Percentiles rank a stretch among this genome's conserved stretches.
phyloP scores from a whole-genome alignment of 345 rosid species.

The Populus davidiana region DNA sequence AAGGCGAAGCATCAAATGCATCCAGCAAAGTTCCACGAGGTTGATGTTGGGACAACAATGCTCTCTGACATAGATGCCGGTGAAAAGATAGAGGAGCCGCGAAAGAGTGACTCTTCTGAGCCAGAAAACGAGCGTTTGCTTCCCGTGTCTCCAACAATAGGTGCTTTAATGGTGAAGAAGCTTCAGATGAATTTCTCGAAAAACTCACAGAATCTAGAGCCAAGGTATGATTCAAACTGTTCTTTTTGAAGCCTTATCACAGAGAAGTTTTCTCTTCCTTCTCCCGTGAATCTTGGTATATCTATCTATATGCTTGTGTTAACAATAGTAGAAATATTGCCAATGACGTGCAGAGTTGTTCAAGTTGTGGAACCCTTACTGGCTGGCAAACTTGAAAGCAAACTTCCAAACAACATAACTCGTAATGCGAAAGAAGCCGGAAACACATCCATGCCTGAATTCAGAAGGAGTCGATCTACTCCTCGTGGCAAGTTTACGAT shows the following conservation, averaged over 20 bases:
- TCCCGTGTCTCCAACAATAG: constrained; percentile 36
- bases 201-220: constrained; percentile 53
- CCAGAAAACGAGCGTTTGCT: constrained; percentile 57
- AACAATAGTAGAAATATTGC: background rate
- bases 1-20: constrained; percentile 59
- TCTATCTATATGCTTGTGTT: background rate
- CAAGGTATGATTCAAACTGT: constrained; percentile 41
- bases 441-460: constrained; percentile 44
- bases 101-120: constrained; percentile 66
- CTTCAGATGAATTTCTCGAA: constrained; percentile 45
- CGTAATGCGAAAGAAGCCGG: constrained; percentile 47
- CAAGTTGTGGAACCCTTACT: constrained; percentile 43
- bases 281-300: background rate
- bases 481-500: constrained; percentile 59
- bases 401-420: constrained; percentile 30
- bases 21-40: constrained; percentile 47
- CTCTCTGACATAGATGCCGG: constrained; percentile 41
- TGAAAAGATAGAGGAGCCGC: constrained; percentile 56
- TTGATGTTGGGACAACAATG: constrained; percentile 45
- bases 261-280: background rate
- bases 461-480: constrained; percentile 70
- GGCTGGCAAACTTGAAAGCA: constrained; percentile 45
- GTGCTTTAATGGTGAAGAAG: constrained; percentile 45
- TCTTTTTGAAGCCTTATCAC: background rate
- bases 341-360: constrained; percentile 36